Base-by-base conservation (phyloP, 2,329 filamentous ascomycete genomes). In the Mollisiaceae sp. region DNA sequence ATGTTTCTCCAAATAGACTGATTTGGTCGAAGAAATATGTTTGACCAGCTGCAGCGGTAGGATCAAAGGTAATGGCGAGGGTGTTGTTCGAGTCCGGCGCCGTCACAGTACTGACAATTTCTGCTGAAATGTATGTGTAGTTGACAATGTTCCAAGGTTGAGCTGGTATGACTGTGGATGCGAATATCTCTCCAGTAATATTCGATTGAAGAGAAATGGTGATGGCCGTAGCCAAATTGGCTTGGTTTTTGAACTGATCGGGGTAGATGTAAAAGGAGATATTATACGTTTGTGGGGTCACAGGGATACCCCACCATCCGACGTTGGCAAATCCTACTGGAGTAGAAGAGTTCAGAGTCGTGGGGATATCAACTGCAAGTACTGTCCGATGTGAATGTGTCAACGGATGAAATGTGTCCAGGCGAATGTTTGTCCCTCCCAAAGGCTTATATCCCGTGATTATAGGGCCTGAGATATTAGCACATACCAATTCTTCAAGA, bases 1-100 rank as follows among this genome's bases (percentile, higher is more conserved):
- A 88, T 0, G 86, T 88, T 1, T 84, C 83, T 1, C 85, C 85
- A 76, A 88, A 88, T 14, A 88, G 72, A 66, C 83, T 86, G 72
- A 88, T 83, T 43, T 88, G 74, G 71, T 84, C 84, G 62, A 88
- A 86, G 73, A 86, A 81, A 1, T 87, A 78, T 14, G 71, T 67
- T 27, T 74, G 70, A 11, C 70, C 67, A 22, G 67, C 60, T 24
- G 75, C 72, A 20, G 76, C 76, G 8, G 77, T 78, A n/a, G 80
- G 75, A 63, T 87, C 81, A 68, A 86, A 87, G 0, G 81, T 83
- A 12, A 87, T 77, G 0, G 80, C 79, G 64, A 87, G 85, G 0
- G 84, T 84, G 71, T 87, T 87, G 71, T 87, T 86, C 63, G 78
- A 39, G 60, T 72, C 64, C 2, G 66, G 62, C 47, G 71, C 63